These are phyloP conservation scores for Schoenoplectus tabernaemontani DNA, from an alignment of 202 grass and related monocot species.

Conservation along the genomic window DNA sequence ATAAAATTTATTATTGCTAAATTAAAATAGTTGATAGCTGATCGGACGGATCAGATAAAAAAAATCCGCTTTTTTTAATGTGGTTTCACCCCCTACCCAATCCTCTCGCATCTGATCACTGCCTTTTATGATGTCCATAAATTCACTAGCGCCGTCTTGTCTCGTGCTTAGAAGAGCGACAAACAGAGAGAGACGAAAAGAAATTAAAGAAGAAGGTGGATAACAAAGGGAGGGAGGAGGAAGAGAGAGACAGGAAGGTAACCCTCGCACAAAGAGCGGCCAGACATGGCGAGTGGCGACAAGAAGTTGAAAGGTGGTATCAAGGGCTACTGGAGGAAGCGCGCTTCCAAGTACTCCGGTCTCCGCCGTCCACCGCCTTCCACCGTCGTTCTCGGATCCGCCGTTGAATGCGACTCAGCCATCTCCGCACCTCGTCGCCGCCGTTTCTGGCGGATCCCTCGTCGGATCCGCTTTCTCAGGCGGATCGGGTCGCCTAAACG, in stretches of 20 bases:
- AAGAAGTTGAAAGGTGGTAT: slow-evolving; percentile 42
- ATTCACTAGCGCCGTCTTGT: neutral
- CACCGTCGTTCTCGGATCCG: slow-evolving; percentile 2
- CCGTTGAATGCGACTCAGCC: neutral
- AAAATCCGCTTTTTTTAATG: too few species aligned
- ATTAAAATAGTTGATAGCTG: too few species aligned
- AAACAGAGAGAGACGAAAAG: too few species aligned
- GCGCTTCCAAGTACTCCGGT: slow-evolving; percentile 36
- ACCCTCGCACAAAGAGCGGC: too few species aligned
- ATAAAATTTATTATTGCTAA: too few species aligned
- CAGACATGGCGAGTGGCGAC: neutral
- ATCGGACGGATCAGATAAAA: too few species aligned
- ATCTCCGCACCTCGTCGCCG: neutral
- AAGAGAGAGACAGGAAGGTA: too few species aligned
- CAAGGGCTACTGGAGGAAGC: slow-evolving; percentile 62
- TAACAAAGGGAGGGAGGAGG: too few species aligned
- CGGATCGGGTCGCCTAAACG: slow-evolving; percentile 45
- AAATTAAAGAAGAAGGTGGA: neutral
- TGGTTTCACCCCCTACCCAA: neutral
- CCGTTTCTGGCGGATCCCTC: slow-evolving; percentile 40
- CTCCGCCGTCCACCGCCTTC: slow-evolving; percentile 27
- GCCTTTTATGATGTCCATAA: neutral
- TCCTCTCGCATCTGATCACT: neutral
- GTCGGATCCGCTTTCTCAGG: slow-evolving; percentile 18
- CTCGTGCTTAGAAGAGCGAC: neutral